A percentile compares a stretch with the other conserved stretches of the same genome.
These are phyloP conservation scores for Yamadazyma scolyti DNA, from an alignment of 805 yeast genomes.

Conservation along the genomic window DNA sequence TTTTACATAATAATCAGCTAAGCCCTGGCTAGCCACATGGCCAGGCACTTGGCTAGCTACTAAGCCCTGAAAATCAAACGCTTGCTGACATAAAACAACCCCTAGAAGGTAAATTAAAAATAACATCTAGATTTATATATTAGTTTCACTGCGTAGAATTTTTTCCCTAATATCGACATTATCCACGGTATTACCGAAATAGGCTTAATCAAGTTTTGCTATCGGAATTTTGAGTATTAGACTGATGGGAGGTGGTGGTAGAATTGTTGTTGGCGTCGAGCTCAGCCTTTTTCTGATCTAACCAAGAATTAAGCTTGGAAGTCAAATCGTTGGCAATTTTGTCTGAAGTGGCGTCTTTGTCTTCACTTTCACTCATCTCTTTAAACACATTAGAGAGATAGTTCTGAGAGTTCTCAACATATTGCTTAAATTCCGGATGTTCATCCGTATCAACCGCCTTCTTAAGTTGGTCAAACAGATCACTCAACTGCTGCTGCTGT, in stretches of 20 bases:
- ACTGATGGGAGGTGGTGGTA: too few species aligned
- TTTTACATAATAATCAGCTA: conserved; percentile 3
- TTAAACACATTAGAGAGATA: conserved; percentile 22
- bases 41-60: not conserved
- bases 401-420: conserved; percentile 21
- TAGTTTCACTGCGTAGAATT: too few species aligned
- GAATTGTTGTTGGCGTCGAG: too few species aligned
- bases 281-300: conserved; percentile 12
- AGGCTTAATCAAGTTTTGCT: too few species aligned
- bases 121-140: too few species aligned
- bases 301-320: conserved; percentile 25
- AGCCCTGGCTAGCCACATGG: not conserved
- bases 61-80: too few species aligned
- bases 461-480: conserved; percentile 6
- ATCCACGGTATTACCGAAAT: too few species aligned
- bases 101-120: too few species aligned
- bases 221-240: too few species aligned
- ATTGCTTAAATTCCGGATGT: conserved; percentile 23
- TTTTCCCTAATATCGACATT: too few species aligned
- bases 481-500: conserved; percentile 3
- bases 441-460: conserved; percentile 24
- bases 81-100: too few species aligned
- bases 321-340: conserved; percentile 35
- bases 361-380: conserved; percentile 28
- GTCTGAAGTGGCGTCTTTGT: conserved; percentile 29